A percentile compares a stretch with the other conserved stretches of the same genome.
phyloP scores from a whole-genome alignment of 768 basidiomycete genomes.

The Russula sp. region DNA sequence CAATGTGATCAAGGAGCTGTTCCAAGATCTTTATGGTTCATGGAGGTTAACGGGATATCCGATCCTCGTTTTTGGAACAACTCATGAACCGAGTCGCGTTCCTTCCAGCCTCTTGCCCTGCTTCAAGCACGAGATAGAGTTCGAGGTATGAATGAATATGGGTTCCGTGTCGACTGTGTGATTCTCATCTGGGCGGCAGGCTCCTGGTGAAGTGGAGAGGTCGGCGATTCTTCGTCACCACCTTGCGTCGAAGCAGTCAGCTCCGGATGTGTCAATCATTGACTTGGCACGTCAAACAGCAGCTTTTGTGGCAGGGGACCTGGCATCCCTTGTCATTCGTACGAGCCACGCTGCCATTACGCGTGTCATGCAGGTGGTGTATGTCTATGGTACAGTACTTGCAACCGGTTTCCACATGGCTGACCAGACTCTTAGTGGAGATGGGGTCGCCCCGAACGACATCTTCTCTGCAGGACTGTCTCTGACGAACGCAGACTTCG shows the following conservation, averaged over 20 bases:
- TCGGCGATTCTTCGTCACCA: constrained; percentile 53
- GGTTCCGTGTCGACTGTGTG: constrained; percentile 6
- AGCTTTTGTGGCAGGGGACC: constrained; percentile 80
- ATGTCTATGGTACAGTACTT: not conserved
- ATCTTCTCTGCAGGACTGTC: constrained; percentile 43
- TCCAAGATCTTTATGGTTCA: constrained; percentile 51
- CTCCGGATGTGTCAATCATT: constrained; percentile 76
- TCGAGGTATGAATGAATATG: constrained; percentile 54
- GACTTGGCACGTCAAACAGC: constrained; percentile 83
- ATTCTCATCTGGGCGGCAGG: constrained; percentile 44
- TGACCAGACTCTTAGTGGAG: constrained; percentile 23
- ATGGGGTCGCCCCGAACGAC: constrained; percentile 33
- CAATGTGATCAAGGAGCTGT: constrained; percentile 58
- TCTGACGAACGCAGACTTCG: constrained; percentile 63
- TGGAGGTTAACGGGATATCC: constrained; percentile 68
- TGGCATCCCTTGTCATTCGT: constrained; percentile 63
- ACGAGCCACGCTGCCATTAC: constrained; percentile 55
- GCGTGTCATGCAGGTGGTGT: constrained; percentile 38
- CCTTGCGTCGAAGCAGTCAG: constrained; percentile 44
- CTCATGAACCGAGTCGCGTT: constrained; percentile 60
- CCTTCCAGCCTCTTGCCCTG: constrained; percentile 59
- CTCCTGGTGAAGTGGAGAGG: constrained; percentile 76
- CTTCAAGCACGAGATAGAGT: constrained; percentile 82
- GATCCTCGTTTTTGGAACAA: constrained; percentile 72
- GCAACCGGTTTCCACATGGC: not conserved